Base-by-base conservation (phyloP, 495 filamentous ascomycete genomes). In the Immersiella caudata region DNA sequence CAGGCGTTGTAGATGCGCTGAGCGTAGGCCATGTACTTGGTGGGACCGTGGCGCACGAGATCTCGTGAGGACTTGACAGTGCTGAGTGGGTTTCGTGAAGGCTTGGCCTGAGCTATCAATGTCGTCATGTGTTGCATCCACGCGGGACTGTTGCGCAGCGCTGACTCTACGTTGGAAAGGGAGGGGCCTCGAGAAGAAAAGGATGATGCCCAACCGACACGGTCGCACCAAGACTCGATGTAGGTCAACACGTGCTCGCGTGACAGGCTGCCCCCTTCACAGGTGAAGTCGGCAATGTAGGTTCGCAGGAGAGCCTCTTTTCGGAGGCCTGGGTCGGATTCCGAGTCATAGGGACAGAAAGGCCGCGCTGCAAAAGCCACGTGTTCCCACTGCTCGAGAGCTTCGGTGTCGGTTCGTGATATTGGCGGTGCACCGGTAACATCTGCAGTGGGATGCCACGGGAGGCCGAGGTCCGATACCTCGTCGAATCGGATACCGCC, bases 401-500 rank as follows among this genome's bases (percentile, higher is more conserved):
- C 5, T 18, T 5, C 21, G 22, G 18, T 27, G 56, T 8, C 8
- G 56, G 6, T 5, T 12, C 56, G 56, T 21, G 56, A 59, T 21
- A 33, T 26, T 21, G 21, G 21, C 21, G 6, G 21, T 21, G 54
- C 24, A 33, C 8, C 8, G 29, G 29, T 33, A 33, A 33, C 8
- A 16, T 18, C n/a, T 5, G 56, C 11, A 1, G 56, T 11, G 8
- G 56, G 56, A 27, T 59, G 56, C 56, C 56, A 59, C 8, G 56
- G 56, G 1, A 5, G 0, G 26, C 21, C 21, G 56, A 59, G 56
- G 6, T 2, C 26, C 16, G 56, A 18, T 21, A 59, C 27, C 26
- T 59, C 21, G 7, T 59, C 56, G 56, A 59, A 59, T 21, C 56
- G 56, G 56, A 59, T 33, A 11, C 56, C 56, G 56, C 22, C 21